A percentile compares a stretch with the other conserved stretches of the same genome.
These are phyloP conservation scores for Mollisia scopiformis DNA, from an alignment of 2,329 filamentous ascomycete species.

Conservation along the genomic window DNA sequence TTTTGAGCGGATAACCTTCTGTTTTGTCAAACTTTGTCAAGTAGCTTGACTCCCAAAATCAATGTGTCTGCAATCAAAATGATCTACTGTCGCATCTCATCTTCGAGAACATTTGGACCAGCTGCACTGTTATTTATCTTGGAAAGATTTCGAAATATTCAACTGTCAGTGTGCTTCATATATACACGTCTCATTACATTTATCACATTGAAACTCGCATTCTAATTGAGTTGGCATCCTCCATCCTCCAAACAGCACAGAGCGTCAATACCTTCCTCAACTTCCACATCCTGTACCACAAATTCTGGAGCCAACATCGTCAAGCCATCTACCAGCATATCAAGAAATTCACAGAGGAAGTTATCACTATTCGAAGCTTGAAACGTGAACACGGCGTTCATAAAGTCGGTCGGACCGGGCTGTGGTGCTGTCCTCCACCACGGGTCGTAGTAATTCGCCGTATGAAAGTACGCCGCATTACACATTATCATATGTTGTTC, in stretches of 20 bases:
- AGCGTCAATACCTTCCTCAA: slow-evolving; percentile 6
- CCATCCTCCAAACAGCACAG: not conserved
- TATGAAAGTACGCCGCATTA: slow-evolving; percentile 2
- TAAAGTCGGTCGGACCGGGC: slow-evolving; percentile 5
- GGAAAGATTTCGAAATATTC: too few relatives aligned
- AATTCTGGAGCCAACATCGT: slow-evolving; percentile 6
- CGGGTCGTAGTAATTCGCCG: slow-evolving; percentile 1
- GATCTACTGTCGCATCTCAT: too few relatives aligned
- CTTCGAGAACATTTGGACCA: too few relatives aligned
- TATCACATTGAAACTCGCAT: too few relatives aligned
- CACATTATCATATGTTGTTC: not conserved
- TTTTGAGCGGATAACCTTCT: too few relatives aligned
- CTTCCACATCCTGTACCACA: slow-evolving; percentile 6
- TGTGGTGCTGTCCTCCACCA: slow-evolving; percentile 3
- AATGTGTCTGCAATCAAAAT: too few relatives aligned
- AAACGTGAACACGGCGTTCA: slow-evolving; percentile 7
- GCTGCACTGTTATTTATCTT: too few relatives aligned
- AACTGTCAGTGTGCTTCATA: too few relatives aligned
- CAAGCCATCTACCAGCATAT: slow-evolving; percentile 1
- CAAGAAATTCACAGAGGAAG: slow-evolving; percentile 9
- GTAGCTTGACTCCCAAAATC: too few relatives aligned
- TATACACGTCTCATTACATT: too few relatives aligned
- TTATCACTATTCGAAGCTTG: not conserved
- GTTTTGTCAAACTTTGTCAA: too few relatives aligned
- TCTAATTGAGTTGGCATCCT: not conserved